Base-by-base conservation (phyloP, 2,329 filamentous ascomycete species). In the Colletotrichum sp. region DNA sequence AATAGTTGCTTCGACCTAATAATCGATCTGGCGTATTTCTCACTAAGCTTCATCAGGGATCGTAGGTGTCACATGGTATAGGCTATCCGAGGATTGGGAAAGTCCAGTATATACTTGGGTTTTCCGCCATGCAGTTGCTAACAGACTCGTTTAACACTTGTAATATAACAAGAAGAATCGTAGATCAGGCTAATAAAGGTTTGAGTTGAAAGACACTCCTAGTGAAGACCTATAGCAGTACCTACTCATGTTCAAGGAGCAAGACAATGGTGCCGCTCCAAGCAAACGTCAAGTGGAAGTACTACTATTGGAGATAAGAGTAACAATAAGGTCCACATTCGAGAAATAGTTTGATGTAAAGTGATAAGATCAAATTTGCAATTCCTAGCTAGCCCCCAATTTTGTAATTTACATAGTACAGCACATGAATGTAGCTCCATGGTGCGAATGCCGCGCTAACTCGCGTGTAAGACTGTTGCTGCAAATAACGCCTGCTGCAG, bases 341-440 rank as follows among this genome's bases (percentile, higher is more conserved):
- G n/a, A 52, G 12, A 13, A 22, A 52, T 22, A 13, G n/a, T 24
- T 24, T 13, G 6, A 52, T 52, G 30, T 36, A 22, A 65, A 30
- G 64, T 59, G 4, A 2, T 52, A 34, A 70, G n/a, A 26, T 34
- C n/a, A 75, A 24, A 30, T 72, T 75, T 24, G 48, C 68, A 22
- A 22, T 75, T 44, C 72, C 60, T 62, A 72, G 48, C 52, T 75
- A 67, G 15, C 55, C 63, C 69, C 69, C 36, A 59, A 67, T 64
- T 72, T 75, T 75, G 55, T 72, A 44, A n/a, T 60, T 72, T 75
- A 75, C 72, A 75, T 59, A 75, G 39, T 72, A 75, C 69, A 75
- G 32, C 48, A 26, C 63, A 44, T 52, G 63, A 22, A 52, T 52
- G 28, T 52, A 22, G 44, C 73, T 39, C 26, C 36, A 72, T 62